phyloP scores from a whole-genome alignment of 2,329 filamentous ascomycete genomes.

The Trichoderma gracile region DNA sequence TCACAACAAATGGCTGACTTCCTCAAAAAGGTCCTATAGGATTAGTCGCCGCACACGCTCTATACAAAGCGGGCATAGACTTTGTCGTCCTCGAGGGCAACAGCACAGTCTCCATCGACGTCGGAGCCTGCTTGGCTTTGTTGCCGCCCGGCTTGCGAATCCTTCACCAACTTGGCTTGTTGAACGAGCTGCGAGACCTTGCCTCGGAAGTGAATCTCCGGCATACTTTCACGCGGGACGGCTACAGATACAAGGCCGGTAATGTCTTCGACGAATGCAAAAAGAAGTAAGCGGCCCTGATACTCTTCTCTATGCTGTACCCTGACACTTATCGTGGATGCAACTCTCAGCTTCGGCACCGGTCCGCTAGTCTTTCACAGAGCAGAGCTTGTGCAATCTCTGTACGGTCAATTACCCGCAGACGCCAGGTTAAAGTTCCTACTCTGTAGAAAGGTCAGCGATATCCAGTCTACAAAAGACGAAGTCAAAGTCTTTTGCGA shows the following conservation, averaged over 20 bases:
- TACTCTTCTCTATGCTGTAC: background rate
- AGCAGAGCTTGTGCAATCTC: slow-evolving; percentile 37
- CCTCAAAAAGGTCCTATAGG: slow-evolving; percentile 32
- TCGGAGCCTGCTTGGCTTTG: slow-evolving; percentile 38
- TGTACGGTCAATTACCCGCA: slow-evolving; percentile 37
- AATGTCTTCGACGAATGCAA: slow-evolving; percentile 31
- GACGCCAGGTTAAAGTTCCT: slow-evolving; percentile 34
- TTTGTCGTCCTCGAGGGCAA: slow-evolving; percentile 44
- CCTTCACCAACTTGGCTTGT: slow-evolving; percentile 40
- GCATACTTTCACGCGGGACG: slow-evolving; percentile 33
- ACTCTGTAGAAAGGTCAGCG: slow-evolving; percentile 33
- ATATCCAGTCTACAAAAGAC: slow-evolving; percentile 29
- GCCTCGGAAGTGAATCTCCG: slow-evolving; percentile 32
- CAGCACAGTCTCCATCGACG: slow-evolving; percentile 33
- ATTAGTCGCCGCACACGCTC: slow-evolving; percentile 33
- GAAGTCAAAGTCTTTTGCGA: slow-evolving; percentile 36
- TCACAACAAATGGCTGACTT: background rate
- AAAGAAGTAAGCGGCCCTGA: slow-evolving; percentile 31
- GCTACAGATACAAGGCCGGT: slow-evolving; percentile 32
- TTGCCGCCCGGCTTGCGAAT: slow-evolving; percentile 34
- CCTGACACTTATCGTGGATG: background rate
- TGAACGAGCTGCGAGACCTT: slow-evolving; percentile 29
- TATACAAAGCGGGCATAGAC: slow-evolving; percentile 38
- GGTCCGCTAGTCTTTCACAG: slow-evolving; percentile 38
- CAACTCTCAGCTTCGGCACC: slow-evolving; percentile 33